Percentiles rank a stretch among this genome's conserved stretches.
phyloP scores from a whole-genome alignment of 1,284 basidiomycete species.

The Moniliophthora roreri region DNA sequence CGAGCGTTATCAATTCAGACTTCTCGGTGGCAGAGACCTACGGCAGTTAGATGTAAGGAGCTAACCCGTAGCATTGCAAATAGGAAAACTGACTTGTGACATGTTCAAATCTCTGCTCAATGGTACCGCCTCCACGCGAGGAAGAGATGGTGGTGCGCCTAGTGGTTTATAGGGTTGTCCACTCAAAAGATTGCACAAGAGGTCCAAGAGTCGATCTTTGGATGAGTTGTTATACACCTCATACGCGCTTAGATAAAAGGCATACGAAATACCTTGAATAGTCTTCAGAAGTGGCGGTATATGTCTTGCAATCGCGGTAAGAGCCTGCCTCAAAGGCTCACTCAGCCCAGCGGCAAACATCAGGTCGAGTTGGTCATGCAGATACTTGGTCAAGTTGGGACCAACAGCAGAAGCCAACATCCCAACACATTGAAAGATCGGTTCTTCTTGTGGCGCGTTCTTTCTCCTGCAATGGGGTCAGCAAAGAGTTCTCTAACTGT shows the following conservation, averaged over 20 bases:
- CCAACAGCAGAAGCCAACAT: conserved; percentile 97
- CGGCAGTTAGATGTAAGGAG: neutral
- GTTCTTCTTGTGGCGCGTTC: conserved; percentile 91
- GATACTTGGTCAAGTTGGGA: conserved; percentile 91
- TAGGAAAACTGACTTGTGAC: conserved; percentile 45
- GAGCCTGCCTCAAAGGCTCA: conserved; percentile 84
- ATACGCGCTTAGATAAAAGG: conserved; percentile 1
- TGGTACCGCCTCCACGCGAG: conserved; percentile 49
- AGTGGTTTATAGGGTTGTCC: conserved; percentile 86
- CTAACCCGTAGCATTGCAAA: neutral
- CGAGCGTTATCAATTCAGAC: conserved; percentile 81
- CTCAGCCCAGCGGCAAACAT: conserved; percentile 97
- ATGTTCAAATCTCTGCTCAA: conserved; percentile 59
- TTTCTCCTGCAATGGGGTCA: conserved; percentile 53
- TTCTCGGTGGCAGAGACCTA: conserved; percentile 51
- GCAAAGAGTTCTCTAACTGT: conserved; percentile 8
- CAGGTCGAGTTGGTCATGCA: conserved; percentile 95
- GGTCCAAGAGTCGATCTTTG: conserved; percentile 82
- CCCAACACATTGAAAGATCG: conserved; percentile 97
- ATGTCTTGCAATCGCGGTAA: conserved; percentile 84
- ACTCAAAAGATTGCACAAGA: conserved; percentile 77
- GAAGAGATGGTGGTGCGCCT: conserved; percentile 68
- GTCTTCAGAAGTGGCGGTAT: conserved; percentile 91
- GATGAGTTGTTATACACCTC: conserved; percentile 12
- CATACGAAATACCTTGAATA: conserved; percentile 75